Percentiles rank a stretch among this genome's conserved stretches.
phyloP scores from a whole-genome alignment of 768 basidiomycete genomes.

The Boletus reticulatus region DNA sequence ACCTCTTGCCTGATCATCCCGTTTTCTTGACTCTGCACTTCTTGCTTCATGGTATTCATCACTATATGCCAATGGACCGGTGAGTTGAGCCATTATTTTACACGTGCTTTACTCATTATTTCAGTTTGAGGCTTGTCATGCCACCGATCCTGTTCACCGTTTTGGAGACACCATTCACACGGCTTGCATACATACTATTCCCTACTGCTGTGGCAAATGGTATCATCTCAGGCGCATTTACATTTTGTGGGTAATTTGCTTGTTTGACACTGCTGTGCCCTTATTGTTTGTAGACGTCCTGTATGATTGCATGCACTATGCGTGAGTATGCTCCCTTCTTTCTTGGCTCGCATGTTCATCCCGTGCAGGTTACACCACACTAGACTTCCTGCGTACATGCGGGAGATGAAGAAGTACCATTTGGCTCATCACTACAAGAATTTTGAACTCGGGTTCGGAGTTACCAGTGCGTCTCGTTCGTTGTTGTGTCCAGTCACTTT shows the following conservation, averaged over 20 bases:
- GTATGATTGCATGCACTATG: slow-evolving; percentile 93
- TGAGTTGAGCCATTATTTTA: slow-evolving; percentile 32
- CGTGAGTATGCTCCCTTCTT: slow-evolving; percentile 45
- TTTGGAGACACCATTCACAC: slow-evolving; percentile 84
- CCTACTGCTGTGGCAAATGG: slow-evolving; percentile 86
- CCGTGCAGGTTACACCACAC: slow-evolving; percentile 74
- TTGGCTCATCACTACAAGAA: slow-evolving; percentile 98
- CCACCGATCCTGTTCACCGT: slow-evolving; percentile 79
- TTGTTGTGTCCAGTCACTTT: neutral
- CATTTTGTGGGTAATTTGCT: slow-evolving; percentile 57
- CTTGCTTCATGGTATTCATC: slow-evolving; percentile 91
- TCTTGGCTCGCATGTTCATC: neutral
- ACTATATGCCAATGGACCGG: slow-evolving; percentile 97
- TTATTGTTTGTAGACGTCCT: slow-evolving; percentile 54
- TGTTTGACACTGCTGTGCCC: neutral
- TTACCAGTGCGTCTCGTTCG: slow-evolving; percentile 64
- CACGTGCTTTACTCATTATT: slow-evolving; percentile 1
- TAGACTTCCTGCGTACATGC: slow-evolving; percentile 79
- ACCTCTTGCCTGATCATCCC: slow-evolving; percentile 78
- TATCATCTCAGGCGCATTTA: slow-evolving; percentile 76
- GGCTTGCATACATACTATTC: slow-evolving; percentile 79
- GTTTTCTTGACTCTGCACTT: slow-evolving; percentile 86
- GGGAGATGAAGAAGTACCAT: slow-evolving; percentile 96
- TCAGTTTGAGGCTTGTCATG: slow-evolving; percentile 92
- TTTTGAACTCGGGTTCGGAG: slow-evolving; percentile 95